Evolutionary conservation across 164 flowering plant species (phyloP).

Genomic region (Macadamia integrifolia): DNA sequence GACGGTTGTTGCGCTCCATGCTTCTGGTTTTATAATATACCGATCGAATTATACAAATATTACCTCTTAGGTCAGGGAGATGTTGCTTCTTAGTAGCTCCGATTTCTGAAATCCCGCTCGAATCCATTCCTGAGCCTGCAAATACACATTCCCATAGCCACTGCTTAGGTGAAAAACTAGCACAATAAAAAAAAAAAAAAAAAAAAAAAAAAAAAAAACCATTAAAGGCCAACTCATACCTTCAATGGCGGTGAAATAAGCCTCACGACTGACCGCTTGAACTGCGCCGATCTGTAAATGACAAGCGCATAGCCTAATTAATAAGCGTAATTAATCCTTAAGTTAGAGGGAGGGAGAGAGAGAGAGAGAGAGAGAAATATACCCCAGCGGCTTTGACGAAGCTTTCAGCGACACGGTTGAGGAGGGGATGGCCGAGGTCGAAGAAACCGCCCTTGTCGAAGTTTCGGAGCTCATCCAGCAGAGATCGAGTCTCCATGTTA

Average conservation of each 20-base stretch:
- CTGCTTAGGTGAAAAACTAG: too few species aligned
- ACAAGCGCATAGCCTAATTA: not conserved
- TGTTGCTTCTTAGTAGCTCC: constrained; percentile 34
- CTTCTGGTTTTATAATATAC: too few species aligned
- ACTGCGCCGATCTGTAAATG: constrained; percentile 68
- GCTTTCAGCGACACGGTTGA: constrained; percentile 81
- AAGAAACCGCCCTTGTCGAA: constrained; percentile 60
- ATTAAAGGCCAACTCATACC: constrained; percentile 20
- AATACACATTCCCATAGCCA: not conserved
- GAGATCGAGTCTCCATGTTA: constrained; percentile 52
- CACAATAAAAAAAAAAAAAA: not conserved
- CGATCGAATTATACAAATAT: too few species aligned
- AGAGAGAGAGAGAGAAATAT: constrained; percentile 5
- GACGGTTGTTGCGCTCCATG: too few species aligned
- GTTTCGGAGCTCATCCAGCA: constrained; percentile 55
- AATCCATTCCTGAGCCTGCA: constrained; percentile 52
- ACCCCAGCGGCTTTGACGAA: constrained; percentile 92
- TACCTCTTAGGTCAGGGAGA: constrained; percentile 65
- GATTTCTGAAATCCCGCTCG: constrained; percentile 28
- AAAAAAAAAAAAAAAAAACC: not conserved
- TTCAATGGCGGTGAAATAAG: constrained; percentile 59
- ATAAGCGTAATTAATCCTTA: not conserved
- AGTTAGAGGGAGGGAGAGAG: not conserved
- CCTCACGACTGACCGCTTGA: constrained; percentile 84
- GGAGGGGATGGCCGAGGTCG: constrained; percentile 91